These are phyloP conservation scores for Ceratobasidium theobromae DNA, from an alignment of 1,284 basidiomycete genomes.

Conservation along the genomic window DNA sequence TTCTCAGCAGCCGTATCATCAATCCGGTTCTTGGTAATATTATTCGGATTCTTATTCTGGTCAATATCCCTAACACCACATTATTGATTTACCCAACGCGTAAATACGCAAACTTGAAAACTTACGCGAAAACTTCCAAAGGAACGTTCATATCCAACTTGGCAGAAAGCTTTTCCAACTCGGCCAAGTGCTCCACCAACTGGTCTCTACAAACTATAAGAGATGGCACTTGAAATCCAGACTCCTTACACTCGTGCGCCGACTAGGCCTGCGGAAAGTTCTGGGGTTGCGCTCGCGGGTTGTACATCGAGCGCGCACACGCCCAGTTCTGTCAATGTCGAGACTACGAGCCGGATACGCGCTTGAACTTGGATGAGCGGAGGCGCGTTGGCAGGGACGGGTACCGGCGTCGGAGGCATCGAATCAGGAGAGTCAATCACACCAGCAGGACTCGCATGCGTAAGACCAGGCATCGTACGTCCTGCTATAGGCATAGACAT, in stretches of 20 bases:
- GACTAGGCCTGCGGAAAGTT: constrained; percentile 31
- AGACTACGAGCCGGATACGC: constrained; percentile 10
- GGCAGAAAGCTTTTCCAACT: constrained; percentile 34
- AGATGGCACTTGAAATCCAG: too few species aligned
- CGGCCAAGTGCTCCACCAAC: constrained; percentile 31
- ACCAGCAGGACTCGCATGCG: constrained; percentile 5
- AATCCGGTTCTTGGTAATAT: constrained; percentile 33
- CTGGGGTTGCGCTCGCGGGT: constrained; percentile 20
- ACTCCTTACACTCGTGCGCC: constrained; percentile 34
- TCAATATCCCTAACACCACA: constrained; percentile 33
- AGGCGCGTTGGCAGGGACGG: constrained; percentile 1
- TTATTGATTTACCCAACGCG: neutral
- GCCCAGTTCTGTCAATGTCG: constrained; percentile 31
- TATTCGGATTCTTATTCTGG: constrained; percentile 35
- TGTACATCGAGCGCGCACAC: constrained; percentile 35
- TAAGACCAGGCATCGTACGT: constrained; percentile 13
- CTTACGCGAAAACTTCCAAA: constrained; percentile 34
- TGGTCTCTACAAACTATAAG: constrained; percentile 32
- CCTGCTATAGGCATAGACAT: constrained; percentile 6
- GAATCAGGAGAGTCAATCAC: constrained; percentile 16
- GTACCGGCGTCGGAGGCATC: constrained; percentile 24
- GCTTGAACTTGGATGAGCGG: constrained; percentile 18
- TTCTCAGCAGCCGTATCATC: constrained; percentile 37
- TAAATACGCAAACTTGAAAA: neutral
- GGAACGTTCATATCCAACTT: constrained; percentile 34